Base-by-base conservation (phyloP, 306 rosid genomes). In the Castanea crenata region DNA sequence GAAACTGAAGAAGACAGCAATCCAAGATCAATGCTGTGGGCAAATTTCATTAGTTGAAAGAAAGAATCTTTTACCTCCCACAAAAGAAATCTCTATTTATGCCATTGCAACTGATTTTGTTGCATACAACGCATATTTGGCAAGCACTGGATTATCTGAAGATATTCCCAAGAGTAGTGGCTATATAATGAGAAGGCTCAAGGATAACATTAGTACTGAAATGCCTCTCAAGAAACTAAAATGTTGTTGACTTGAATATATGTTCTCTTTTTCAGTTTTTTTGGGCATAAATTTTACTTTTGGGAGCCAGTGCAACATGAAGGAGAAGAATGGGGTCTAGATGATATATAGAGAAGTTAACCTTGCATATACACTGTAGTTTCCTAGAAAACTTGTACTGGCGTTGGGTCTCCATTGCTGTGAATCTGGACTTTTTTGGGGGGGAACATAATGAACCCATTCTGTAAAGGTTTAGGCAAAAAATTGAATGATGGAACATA, bases 11-110 rank as follows among this genome's bases (percentile, higher is more conserved):
- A 25, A 62, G 14, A 9, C 32, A 31, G 34, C 69, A 27, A 27
- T 62, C 32, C 34, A 62, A 62, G 69, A 62, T 21, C 69, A 62
- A 25, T 62, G 69, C 32, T 62, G 69, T 62, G 69, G 69, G 69
- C 69, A 62, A 31, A 62, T 5, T 21, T 62, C 69, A 27, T 62
- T 62, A n/a, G 29, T 62, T 27, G 18, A 62, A 62, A 62, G 32
- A 21, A 25, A 62, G 12, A 21, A 27, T 49, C 54, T 10, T 49
- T 11, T 49, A 27, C 8, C 34, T 25, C 16, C 69, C 27, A 62
- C 27, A 27, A 19, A 62, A 31, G 34, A 62, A 21, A 21, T 8
- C 5, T 2, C 32, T 12, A 14, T 62, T 14, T 4, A 62, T 62
- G 69, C 69, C 69, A 25, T 21, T 21, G 27, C 69, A 62, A 62